Evolutionary conservation across 495 filamentous ascomycete species (phyloP), one percentile per base, ranked within the genome.

Genomic region (Neurospora hispaniola): DNA sequence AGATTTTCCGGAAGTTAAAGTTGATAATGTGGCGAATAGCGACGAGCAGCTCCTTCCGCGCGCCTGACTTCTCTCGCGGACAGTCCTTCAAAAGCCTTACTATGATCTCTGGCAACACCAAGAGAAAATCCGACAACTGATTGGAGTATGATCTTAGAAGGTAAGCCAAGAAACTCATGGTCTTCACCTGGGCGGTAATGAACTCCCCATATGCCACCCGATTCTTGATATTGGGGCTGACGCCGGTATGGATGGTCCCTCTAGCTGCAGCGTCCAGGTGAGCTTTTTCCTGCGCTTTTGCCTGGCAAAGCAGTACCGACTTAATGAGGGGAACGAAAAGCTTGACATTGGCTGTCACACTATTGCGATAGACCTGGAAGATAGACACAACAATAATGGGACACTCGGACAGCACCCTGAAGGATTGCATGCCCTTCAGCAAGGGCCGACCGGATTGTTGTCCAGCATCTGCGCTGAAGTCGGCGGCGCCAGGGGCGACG

Each of bases 1-100:
- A 99, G 27, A 99, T 97, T 79, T 92, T 96, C 71, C 96, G 86
- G 74, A 98, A 98, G 79, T 97, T 98, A 84, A 98, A 98, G 80
- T 99, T 99, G 82, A 98, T 98, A 76, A 98, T 98, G 78, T 99
- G 96, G 16, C 96, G 89, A 73, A 98, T 98, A 0, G 96, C 96
- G 39, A 99, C 96, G 20, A 99, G 82, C 20, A 99, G 85, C 81
- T 99, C 96, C 81, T 98, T 99, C 39, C 96, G 86, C 4, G 96
- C 93, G 20, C 91, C 90, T 0, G 95, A 98, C 76, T 97, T 95
- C 80, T 98, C 95, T 66, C 94, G 86, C 0, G 96, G 96, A 71
- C 95, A 98, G 76, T 99, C 96, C 76, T 96, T 92, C 69, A 99
- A 83, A 69, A 99, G 83, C 7, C 96, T 89, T 20, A 99, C 94